phyloP scores from a whole-genome alignment of 164 flowering plant genomes.

The Nymphaea colorata region DNA sequence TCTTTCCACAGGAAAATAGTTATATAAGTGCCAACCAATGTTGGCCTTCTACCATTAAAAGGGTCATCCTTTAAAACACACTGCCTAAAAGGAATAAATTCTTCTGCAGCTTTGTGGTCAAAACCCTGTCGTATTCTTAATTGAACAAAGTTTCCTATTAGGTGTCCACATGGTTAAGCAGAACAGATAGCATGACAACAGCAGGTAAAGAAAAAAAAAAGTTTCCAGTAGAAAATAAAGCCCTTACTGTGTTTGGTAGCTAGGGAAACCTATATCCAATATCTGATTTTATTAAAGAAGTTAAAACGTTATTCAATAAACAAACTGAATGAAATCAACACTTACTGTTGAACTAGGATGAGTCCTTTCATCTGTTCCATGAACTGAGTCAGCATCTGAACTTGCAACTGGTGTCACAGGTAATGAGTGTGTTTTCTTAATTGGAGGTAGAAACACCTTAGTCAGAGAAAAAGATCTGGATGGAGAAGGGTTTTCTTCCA shows the following conservation, averaged over 20 bases:
- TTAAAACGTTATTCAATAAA: not conserved
- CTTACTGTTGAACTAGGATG: constrained; percentile 34
- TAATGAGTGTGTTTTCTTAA: constrained; percentile 32
- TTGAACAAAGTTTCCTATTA: not conserved
- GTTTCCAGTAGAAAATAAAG: not conserved
- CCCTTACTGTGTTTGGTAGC: not conserved
- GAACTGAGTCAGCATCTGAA: constrained; percentile 17
- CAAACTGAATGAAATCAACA: not conserved
- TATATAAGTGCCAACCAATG: too few relatives aligned
- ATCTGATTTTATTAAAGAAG: not conserved
- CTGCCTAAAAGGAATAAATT: too few relatives aligned
- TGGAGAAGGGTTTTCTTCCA: constrained; percentile 37
- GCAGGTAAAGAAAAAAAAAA: not conserved
- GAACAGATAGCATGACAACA: too few relatives aligned
- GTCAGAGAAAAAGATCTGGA: constrained; percentile 51
- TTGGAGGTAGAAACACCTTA: constrained; percentile 26
- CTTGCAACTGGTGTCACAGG: constrained; percentile 41
- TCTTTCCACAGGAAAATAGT: too few relatives aligned
- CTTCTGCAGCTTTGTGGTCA: too few relatives aligned
- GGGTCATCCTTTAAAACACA: too few relatives aligned
- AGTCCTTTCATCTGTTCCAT: constrained; percentile 16
- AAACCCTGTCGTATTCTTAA: too few relatives aligned
- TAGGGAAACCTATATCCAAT: not conserved
- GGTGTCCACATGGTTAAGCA: not conserved
- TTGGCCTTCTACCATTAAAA: too few relatives aligned